Conservation (phyloP, 208 protist genomes). For the Trichomonas vaginalis region DNA sequence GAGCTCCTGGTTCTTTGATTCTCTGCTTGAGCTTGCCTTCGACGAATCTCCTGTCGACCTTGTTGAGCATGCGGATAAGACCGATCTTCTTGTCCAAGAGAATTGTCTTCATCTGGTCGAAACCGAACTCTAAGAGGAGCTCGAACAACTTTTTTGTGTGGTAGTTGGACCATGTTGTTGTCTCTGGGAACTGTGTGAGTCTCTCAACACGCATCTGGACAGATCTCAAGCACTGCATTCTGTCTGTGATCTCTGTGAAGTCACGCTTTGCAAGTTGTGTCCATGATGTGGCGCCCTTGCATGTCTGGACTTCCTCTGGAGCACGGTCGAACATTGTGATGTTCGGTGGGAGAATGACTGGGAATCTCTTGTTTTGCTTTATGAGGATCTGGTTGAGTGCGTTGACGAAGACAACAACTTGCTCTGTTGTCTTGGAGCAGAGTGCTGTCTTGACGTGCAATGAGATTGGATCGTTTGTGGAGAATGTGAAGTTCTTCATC, state of each 20-base stretch:
- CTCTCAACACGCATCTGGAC: background rate
- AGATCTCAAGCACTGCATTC: background rate
- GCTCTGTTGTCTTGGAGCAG: background rate
- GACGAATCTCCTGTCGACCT: background rate
- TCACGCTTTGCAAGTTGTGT: background rate
- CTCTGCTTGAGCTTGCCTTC: background rate
- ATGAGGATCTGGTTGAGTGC: background rate
- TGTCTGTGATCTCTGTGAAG: background rate
- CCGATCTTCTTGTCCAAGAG: background rate
- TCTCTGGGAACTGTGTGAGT: background rate
- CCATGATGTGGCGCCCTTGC: background rate
- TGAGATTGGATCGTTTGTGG: background rate
- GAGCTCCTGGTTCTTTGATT: background rate
- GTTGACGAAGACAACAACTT: background rate
- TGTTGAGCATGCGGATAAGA: background rate
- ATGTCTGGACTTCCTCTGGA: background rate
- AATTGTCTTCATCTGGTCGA: background rate
- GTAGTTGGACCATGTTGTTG: background rate
- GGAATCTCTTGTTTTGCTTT: background rate
- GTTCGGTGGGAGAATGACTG: background rate
- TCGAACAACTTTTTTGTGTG: background rate
- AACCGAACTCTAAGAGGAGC: background rate
- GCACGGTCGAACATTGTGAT: background rate
- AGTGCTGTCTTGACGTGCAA: background rate
- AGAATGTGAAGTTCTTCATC: background rate